Percentiles rank a stretch among this genome's conserved stretches.
phyloP scores from a whole-genome alignment of 805 yeast genomes.

The Starmerella gropengiesseri region DNA sequence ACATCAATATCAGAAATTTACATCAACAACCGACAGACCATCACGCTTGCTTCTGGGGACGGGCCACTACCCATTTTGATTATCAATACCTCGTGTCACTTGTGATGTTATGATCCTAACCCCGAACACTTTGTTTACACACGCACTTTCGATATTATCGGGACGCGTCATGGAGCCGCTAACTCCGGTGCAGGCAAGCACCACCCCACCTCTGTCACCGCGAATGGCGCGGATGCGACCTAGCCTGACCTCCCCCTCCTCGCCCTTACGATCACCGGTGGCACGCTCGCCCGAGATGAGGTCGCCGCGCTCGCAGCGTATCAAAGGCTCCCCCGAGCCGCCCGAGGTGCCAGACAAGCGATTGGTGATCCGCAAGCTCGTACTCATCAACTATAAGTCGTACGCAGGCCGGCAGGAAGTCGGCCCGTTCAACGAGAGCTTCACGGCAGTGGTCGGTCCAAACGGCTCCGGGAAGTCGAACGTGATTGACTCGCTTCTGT shows the following conservation, averaged over 20 bases:
- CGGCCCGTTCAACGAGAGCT: constrained; percentile 89
- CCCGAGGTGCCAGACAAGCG: constrained; percentile 30
- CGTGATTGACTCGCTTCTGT: constrained; percentile 89
- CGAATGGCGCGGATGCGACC: constrained; percentile 1
- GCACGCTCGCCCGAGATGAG: constrained; percentile 3
- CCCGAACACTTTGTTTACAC: constrained; percentile 1
- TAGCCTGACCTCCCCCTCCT: constrained; percentile 5
- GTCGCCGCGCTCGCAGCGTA: constrained; percentile 5
- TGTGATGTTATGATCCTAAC: too few species aligned
- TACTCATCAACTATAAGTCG: constrained; percentile 79
- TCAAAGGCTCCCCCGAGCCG: neutral
- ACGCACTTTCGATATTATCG: neutral
- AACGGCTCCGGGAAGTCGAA: constrained; percentile 98
- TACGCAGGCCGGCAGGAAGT: constrained; percentile 88
- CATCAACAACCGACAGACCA: too few species aligned
- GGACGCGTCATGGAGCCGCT: constrained; percentile 13
- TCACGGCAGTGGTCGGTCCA: constrained; percentile 96
- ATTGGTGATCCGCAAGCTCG: constrained; percentile 62
- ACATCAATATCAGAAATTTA: too few species aligned
- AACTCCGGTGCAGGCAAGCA: constrained; percentile 2
- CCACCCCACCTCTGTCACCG: constrained; percentile 11
- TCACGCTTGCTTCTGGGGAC: too few species aligned
- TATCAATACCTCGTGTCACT: too few species aligned
- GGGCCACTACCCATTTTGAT: too few species aligned
- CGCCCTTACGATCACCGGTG: constrained; percentile 4